These are phyloP conservation scores for Suhomyces emberorum DNA, from an alignment of 805 yeast genomes.

Conservation along the genomic window DNA sequence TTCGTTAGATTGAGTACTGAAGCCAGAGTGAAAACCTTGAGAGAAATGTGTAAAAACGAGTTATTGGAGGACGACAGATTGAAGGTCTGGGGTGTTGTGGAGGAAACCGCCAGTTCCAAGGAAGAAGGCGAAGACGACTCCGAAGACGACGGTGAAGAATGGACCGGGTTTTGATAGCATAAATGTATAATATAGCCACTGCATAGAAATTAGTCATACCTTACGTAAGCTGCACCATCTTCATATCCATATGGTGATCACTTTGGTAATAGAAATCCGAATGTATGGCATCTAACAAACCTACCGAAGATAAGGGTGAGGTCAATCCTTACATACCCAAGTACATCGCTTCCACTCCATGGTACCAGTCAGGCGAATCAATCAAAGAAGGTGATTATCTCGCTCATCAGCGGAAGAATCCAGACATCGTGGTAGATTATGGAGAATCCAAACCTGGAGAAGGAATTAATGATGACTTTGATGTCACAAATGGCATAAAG, in stretches of 20 bases:
- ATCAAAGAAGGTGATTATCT: slow-evolving; percentile 39
- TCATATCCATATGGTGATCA: too few species aligned
- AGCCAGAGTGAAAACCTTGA: slow-evolving; percentile 58
- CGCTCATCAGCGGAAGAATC: slow-evolving; percentile 54
- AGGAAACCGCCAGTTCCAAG: slow-evolving; percentile 21
- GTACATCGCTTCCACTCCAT: slow-evolving; percentile 36
- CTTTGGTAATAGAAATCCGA: too few species aligned
- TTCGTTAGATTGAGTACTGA: slow-evolving; percentile 49
- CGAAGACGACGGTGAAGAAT: slow-evolving; percentile 21
- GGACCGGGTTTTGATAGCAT: slow-evolving; percentile 30
- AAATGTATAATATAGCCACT: slow-evolving; percentile 1
- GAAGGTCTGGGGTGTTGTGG: slow-evolving; percentile 57
- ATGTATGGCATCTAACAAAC: too few species aligned
- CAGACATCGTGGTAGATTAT: slow-evolving; percentile 38
- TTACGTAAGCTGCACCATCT: neutral
- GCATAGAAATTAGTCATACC: neutral
- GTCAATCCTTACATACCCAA: slow-evolving; percentile 37
- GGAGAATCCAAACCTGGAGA: slow-evolving; percentile 52
- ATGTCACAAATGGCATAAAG: slow-evolving; percentile 6
- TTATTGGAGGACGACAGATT: slow-evolving; percentile 64
- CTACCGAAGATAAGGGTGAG: slow-evolving; percentile 9
- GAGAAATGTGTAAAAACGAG: slow-evolving; percentile 62
- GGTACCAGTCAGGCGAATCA: slow-evolving; percentile 25
- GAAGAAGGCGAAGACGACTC: slow-evolving; percentile 14
- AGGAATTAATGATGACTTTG: slow-evolving; percentile 53